Evolutionary conservation across 768 basidiomycete genomes (phyloP).

Genomic region (Mycena venus): DNA sequence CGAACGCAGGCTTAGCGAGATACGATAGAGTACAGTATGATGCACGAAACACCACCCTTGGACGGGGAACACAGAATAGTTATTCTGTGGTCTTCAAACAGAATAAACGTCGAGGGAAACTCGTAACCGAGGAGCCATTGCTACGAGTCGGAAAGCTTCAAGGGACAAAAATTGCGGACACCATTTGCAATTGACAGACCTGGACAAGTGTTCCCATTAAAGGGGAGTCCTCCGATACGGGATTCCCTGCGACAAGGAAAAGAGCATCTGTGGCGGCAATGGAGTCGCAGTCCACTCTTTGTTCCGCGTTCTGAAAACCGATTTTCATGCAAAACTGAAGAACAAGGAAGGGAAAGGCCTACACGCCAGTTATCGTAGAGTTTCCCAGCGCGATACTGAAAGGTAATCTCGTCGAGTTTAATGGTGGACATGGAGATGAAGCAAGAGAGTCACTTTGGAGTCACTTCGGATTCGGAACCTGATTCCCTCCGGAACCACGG

Average conservation of each 20-base stretch:
- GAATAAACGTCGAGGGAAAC: conserved; percentile 92
- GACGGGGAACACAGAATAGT: conserved; percentile 87
- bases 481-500: too few relatives aligned
- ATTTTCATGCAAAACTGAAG: conserved; percentile 33
- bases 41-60: conserved; percentile 70
- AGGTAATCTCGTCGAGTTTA: too few relatives aligned
- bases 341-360: conserved; percentile 41
- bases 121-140: conserved; percentile 98
- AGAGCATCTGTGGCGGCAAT: conserved; percentile 79
- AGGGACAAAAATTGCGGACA: conserved; percentile 17
- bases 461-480: too few relatives aligned
- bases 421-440: too few relatives aligned
- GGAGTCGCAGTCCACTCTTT: conserved; percentile 79
- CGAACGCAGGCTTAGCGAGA: conserved; percentile 7
- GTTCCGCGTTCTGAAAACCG: conserved; percentile 65
- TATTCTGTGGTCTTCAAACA: conserved; percentile 86
- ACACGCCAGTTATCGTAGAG: conserved; percentile 78
- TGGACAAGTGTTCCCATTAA: conserved; percentile 93
- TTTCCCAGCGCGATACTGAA: too few relatives aligned
- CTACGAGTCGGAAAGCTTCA: conserved; percentile 56
- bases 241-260: conserved; percentile 81
- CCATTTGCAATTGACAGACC: conserved; percentile 58
- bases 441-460: too few relatives aligned
- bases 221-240: conserved; percentile 88
- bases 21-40: conserved; percentile 20